These are phyloP conservation scores for Leishmania lainsoni DNA, from an alignment of 208 protist species.

Conservation along the genomic window DNA sequence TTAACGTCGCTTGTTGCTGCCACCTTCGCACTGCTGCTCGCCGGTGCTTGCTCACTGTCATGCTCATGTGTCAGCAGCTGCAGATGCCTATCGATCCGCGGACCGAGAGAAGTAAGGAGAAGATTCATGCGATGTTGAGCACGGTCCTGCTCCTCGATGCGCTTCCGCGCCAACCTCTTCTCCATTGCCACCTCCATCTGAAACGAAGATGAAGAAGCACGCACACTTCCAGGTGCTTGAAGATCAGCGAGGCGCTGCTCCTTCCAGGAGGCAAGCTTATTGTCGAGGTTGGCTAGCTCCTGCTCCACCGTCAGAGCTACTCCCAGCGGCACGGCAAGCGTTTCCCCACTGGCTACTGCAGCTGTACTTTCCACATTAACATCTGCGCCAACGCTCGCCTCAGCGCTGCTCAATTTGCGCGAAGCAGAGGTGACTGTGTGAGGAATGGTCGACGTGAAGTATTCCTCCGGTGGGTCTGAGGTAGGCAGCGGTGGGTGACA, in stretches of 20 bases:
- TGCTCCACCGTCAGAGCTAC: slow-evolving; percentile 8
- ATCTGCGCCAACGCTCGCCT: background rate
- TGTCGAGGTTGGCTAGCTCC: slow-evolving; percentile 20
- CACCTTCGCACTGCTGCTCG: background rate
- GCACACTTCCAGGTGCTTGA: background rate
- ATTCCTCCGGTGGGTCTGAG: background rate
- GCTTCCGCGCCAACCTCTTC: slow-evolving; percentile 35
- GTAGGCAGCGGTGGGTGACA: slow-evolving; percentile 25
- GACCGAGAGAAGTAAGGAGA: slow-evolving; percentile 40
- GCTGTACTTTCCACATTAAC: background rate
- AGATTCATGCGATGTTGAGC: slow-evolving; percentile 50
- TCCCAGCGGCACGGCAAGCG: background rate
- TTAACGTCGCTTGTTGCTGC: background rate
- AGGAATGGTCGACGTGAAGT: slow-evolving; percentile 21
- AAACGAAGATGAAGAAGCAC: background rate
- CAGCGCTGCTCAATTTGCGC: background rate
- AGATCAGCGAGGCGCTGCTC: slow-evolving; percentile 37
- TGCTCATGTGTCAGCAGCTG: background rate
- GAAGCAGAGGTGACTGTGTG: slow-evolving; percentile 3
- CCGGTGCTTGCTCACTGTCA: background rate
- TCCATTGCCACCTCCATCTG: slow-evolving; percentile 43
- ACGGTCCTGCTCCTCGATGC: slow-evolving; percentile 49
- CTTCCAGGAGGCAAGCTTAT: slow-evolving; percentile 31
- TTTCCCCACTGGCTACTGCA: background rate
- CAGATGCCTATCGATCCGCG: slow-evolving; percentile 24